Base-by-base conservation (phyloP, 2,329 filamentous ascomycete species). In the Penicillium concentricum region DNA sequence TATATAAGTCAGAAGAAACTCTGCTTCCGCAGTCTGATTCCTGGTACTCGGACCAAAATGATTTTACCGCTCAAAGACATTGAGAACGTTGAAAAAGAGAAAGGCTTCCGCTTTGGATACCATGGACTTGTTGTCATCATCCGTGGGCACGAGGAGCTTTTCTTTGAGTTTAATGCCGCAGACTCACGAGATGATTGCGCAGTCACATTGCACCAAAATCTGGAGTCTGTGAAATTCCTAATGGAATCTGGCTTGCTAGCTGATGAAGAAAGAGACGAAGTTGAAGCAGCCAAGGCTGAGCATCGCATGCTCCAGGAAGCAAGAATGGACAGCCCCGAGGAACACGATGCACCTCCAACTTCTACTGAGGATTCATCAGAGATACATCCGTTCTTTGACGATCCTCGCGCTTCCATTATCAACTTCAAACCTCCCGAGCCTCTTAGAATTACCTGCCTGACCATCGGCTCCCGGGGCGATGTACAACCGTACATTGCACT, bases 401-500 rank as follows among this genome's bases (percentile, higher is more conserved):
- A 97, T 67, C 87, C 90, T 9, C 87, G 88, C 63, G 90, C 91
- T 5, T 96, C 92, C 0, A 89, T 96, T 56, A 82, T 96, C 61
- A 91, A 94, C 64, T 96, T 97, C 77, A 96, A 96, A 74, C 93
- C 94, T 0, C 77, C 85, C 2, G 82, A 90, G 64, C 81, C 92
- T 2, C 79, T 99, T 71, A 87, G 82, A 20, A 89, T 99, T 58
- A 96, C 93, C 1, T 99, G 94, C 71, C 79, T 99, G 37, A 99
- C 94, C 0, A 99, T 99, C 61, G 94, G 94, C 16, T 97, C 93
- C 13, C 84, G 94, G 57, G 94, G 94, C 24, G 94, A 99, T 71
- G 93, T 99, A 4, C 94, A 99, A 72, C 94, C 94, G 0, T 99
- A 97, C 72, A 97, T 99, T 71, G 92, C 94, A 0, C 80, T 99